Percentiles rank a stretch among this genome's conserved stretches.
Evolutionary conservation across 2,329 filamentous ascomycete species (phyloP).

Genomic region (Colletotrichum godetiae): DNA sequence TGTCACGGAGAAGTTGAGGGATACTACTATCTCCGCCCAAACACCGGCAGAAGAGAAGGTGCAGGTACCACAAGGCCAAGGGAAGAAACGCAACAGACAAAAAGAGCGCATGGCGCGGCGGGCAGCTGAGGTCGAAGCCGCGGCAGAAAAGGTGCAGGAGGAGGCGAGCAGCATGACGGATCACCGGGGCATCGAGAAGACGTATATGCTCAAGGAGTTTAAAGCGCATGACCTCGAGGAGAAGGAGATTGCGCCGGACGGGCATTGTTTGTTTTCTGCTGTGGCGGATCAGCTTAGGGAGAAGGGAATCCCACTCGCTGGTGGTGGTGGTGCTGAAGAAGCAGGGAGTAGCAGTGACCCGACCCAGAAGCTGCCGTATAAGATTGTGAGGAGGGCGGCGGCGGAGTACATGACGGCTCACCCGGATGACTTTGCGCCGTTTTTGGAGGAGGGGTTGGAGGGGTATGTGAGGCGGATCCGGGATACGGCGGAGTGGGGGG

Average conservation of each 20-base stretch:
- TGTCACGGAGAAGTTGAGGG: slow-evolving; percentile 35
- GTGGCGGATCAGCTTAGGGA: slow-evolving; percentile 84
- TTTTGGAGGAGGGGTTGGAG: slow-evolving; percentile 83
- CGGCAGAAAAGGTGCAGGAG: slow-evolving; percentile 73
- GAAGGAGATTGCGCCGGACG: slow-evolving; percentile 86
- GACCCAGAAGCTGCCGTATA: slow-evolving; percentile 62
- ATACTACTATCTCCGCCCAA: slow-evolving; percentile 33
- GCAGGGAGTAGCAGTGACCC: not conserved
- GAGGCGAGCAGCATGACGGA: slow-evolving; percentile 83
- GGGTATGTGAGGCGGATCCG: slow-evolving; percentile 81
- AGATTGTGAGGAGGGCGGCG: slow-evolving; percentile 74
- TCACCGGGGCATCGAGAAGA: slow-evolving; percentile 75
- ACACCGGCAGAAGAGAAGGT: slow-evolving; percentile 38
- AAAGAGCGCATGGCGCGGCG: slow-evolving; percentile 92
- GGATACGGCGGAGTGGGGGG: slow-evolving; percentile 95
- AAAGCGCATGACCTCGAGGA: slow-evolving; percentile 73
- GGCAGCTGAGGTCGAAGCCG: slow-evolving; percentile 83
- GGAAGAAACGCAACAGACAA: slow-evolving; percentile 87
- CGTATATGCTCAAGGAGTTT: slow-evolving; percentile 77
- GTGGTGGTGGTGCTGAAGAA: not conserved
- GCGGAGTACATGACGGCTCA: slow-evolving; percentile 82
- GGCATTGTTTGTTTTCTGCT: slow-evolving; percentile 94
- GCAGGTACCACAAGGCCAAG: slow-evolving; percentile 38
- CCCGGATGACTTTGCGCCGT: slow-evolving; percentile 84
- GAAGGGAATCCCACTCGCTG: slow-evolving; percentile 56